Percentiles rank a stretch among this genome's conserved stretches.
These are phyloP conservation scores for Medicago arabica DNA, from an alignment of 306 rosid genomes.

Conservation along the genomic window DNA sequence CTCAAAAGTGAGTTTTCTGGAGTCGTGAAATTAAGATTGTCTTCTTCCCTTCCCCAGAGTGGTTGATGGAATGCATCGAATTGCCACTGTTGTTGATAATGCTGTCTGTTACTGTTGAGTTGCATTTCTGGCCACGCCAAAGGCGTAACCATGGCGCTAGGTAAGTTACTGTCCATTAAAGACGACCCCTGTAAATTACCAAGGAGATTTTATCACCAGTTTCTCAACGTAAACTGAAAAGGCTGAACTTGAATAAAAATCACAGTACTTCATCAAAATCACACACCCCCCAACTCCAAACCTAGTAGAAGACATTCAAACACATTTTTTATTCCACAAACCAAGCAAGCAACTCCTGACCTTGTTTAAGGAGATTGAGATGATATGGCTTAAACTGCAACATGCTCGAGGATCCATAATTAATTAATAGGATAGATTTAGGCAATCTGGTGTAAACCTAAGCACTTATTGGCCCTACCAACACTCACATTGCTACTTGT, in stretches of 20 bases:
- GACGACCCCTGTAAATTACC: constrained; percentile 63
- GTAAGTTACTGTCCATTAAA: constrained; percentile 60
- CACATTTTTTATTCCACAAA: constrained; percentile 33
- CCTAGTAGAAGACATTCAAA: constrained; percentile 14
- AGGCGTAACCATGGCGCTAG: constrained; percentile 63
- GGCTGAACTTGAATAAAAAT: constrained; percentile 8
- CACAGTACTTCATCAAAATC: constrained; percentile 23
- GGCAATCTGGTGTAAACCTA: constrained; percentile 30
- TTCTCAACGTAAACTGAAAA: constrained; percentile 28
- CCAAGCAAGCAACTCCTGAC: constrained; percentile 20
- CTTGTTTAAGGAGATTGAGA: constrained; percentile 25
- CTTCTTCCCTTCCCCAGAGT: constrained; percentile 78
- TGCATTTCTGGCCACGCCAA: constrained; percentile 73
- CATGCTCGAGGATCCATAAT: constrained; percentile 13
- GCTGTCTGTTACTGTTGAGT: constrained; percentile 64
- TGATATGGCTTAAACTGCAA: background rate
- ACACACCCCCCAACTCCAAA: constrained; percentile 3
- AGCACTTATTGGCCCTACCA: constrained; percentile 17
- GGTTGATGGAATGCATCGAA: constrained; percentile 67
- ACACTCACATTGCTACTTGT: constrained; percentile 10
- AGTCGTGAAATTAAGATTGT: constrained; percentile 63
- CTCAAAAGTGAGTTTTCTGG: constrained; percentile 78
- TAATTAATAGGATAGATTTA: constrained; percentile 10
- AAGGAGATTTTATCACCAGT: constrained; percentile 25
- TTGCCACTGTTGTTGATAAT: constrained; percentile 79